Conservation (phyloP, 257 asterid species). For the Jaltomata sinuosa region DNA sequence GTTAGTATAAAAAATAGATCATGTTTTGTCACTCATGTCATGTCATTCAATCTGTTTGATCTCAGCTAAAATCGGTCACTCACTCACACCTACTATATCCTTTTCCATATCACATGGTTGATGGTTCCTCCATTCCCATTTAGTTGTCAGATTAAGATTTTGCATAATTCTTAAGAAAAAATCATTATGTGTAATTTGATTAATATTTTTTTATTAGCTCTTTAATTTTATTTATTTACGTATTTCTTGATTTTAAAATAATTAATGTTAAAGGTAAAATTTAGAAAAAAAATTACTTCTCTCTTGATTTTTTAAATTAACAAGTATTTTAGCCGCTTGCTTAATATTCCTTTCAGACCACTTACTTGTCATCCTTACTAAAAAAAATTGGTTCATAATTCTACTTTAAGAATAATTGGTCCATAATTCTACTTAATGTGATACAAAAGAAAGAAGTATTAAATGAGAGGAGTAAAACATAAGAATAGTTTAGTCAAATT, state of each 20-base stretch:
- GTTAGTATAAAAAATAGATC: background rate
- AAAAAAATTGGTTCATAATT: no score
- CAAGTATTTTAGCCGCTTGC: no score
- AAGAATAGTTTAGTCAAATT: no score
- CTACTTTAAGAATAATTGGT: no score
- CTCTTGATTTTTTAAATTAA: background rate
- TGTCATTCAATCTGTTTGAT: no score
- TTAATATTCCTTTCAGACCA: no score
- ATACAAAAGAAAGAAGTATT: no score
- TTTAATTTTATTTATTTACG: background rate
- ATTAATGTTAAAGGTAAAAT: background rate
- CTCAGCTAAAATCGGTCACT: background rate
- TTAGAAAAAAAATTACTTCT: background rate
- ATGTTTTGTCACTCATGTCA: background rate
- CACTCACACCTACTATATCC: background rate
- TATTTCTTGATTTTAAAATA: background rate
- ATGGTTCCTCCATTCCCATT: background rate
- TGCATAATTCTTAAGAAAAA: background rate
- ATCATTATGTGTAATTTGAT: background rate
- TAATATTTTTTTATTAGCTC: background rate
- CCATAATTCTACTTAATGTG: no score
- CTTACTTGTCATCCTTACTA: no score
- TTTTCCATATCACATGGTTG: background rate
- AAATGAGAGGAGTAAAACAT: no score
- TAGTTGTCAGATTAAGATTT: background rate